A percentile compares a stretch with the other conserved stretches of the same genome.
Evolutionary conservation across 305 asterid genomes (phyloP).

Genomic region (Striga hermonthica): DNA sequence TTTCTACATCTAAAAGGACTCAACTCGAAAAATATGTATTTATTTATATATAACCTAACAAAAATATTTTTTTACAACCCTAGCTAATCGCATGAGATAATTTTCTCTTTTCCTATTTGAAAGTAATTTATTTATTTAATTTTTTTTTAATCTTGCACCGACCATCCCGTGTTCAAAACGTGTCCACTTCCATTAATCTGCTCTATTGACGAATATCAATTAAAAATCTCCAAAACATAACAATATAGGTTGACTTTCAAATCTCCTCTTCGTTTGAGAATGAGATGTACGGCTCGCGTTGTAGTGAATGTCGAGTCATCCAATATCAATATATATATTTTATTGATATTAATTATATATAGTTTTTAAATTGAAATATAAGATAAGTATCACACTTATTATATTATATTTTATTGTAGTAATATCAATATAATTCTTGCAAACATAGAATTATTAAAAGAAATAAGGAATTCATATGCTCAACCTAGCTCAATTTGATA

Average conservation of each 20-base stretch:
- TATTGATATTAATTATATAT: no score
- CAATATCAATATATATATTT: background rate
- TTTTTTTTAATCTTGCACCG: background rate
- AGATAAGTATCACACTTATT: no score
- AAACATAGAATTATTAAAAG: no score
- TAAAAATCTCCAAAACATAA: background rate
- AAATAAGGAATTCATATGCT: no score
- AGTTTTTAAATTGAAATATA: no score
- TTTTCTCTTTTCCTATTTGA: background rate
- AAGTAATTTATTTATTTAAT: background rate
- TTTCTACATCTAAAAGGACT: background rate
- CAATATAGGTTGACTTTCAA: background rate
- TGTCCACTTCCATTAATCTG: conserved; percentile 13
- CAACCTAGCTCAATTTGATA: no score
- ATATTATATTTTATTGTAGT: background rate
- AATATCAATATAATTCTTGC: no score
- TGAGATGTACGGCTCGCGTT: conserved; percentile 7
- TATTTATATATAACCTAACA: background rate
- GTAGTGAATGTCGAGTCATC: conserved; percentile 31
- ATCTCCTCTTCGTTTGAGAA: background rate
- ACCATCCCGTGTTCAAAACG: conserved; percentile 29
- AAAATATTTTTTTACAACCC: background rate
- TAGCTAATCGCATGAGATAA: background rate
- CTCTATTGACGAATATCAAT: background rate
- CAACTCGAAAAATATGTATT: background rate